These are phyloP conservation scores for Melastoma candidum DNA, from an alignment of 441 rosid genomes.

Conservation along the genomic window DNA sequence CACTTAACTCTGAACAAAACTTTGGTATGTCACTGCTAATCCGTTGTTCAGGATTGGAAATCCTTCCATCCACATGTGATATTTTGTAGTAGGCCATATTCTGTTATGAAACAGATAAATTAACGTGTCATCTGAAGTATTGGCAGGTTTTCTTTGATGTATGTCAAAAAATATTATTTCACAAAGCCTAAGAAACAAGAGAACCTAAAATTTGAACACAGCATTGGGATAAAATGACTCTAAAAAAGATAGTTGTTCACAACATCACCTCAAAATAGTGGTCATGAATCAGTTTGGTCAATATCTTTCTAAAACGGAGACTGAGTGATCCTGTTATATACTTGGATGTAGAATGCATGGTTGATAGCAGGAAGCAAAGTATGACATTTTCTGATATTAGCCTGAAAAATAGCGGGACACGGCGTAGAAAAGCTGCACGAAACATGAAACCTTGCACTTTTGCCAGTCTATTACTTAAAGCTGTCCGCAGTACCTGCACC, in stretches of 20 bases:
- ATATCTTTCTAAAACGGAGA: constrained; percentile 79
- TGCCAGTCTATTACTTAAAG: constrained; percentile 93
- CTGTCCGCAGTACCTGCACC: constrained; percentile 78
- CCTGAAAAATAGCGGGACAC: constrained; percentile 73
- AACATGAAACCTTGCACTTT: constrained; percentile 98
- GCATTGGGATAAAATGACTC: no score
- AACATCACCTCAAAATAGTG: constrained; percentile 78
- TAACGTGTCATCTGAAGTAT: not conserved
- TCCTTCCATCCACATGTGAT: constrained; percentile 94
- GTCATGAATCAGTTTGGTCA: constrained; percentile 84
- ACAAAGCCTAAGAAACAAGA: no score
- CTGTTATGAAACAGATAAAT: constrained; percentile 36
- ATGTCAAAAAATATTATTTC: no score
- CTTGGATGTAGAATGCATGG: constrained; percentile 78
- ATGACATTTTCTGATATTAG: constrained; percentile 89
- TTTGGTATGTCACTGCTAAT: constrained; percentile 98
- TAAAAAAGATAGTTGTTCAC: no score
- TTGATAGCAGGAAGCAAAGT: constrained; percentile 81
- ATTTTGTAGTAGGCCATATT: constrained; percentile 97
- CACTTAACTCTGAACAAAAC: constrained; percentile 94
- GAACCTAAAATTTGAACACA: no score
- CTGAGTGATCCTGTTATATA: constrained; percentile 86
- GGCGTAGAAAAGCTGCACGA: constrained; percentile 95
- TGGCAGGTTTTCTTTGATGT: no score
- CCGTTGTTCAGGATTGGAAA: constrained; percentile 89